These are phyloP conservation scores for Exophiala phaeomuriformis DNA, from an alignment of 2,329 filamentous ascomycete species.

Conservation along the genomic window DNA sequence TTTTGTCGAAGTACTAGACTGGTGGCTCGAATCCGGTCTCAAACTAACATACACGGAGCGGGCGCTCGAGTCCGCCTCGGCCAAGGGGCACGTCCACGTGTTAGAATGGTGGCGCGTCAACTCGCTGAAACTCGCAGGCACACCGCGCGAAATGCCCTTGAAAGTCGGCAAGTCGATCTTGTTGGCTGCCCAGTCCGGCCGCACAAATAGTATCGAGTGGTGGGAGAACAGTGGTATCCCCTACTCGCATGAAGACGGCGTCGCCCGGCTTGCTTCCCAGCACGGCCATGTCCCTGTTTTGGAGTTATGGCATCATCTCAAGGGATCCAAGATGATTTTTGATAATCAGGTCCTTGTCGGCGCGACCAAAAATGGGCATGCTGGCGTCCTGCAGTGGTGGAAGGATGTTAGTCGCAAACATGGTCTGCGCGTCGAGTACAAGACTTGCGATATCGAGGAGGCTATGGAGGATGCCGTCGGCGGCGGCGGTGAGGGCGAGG, in stretches of 20 bases:
- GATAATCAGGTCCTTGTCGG: constrained; percentile 77
- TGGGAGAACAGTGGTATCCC: constrained; percentile 78
- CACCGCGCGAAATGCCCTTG: constrained; percentile 47
- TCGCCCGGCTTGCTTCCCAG: constrained; percentile 75
- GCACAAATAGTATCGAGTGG: constrained; percentile 71
- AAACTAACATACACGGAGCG: constrained; percentile 78
- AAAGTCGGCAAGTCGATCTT: constrained; percentile 80
- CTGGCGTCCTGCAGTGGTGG: constrained; percentile 89
- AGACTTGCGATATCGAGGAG: constrained; percentile 92
- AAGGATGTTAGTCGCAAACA: constrained; percentile 44
- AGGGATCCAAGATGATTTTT: constrained; percentile 70
- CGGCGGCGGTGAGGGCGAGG: constrained; percentile 58
- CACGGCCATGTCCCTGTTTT: constrained; percentile 79
- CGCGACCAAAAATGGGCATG: constrained; percentile 79
- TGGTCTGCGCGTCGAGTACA: constrained; percentile 75
- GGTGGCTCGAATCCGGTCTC: constrained; percentile 79
- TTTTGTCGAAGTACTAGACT: constrained; percentile 77
- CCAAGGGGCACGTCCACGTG: constrained; percentile 74
- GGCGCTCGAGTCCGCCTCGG: constrained; percentile 79
- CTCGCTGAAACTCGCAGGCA: constrained; percentile 28
- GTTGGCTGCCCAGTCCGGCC: constrained; percentile 75
- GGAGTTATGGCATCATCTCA: constrained; percentile 70
- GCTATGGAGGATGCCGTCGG: constrained; percentile 80
- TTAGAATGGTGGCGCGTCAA: constrained; percentile 84
- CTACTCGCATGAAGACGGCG: constrained; percentile 69